phyloP scores from a whole-genome alignment of 1,284 basidiomycete genomes.

The Cerioporus squamosus region DNA sequence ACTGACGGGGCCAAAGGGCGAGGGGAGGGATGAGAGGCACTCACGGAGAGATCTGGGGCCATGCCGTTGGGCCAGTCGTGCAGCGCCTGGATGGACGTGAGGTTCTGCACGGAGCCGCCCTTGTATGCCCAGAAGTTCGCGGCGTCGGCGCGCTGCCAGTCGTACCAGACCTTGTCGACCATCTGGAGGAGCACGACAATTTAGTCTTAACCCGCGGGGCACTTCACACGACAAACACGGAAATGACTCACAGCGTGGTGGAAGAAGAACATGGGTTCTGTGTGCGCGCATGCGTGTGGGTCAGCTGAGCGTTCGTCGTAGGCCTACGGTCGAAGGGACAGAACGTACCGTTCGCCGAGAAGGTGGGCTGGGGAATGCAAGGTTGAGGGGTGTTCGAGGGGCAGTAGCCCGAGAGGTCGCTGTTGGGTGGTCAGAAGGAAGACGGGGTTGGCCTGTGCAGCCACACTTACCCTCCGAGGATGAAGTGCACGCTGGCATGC shows the following conservation, averaged over 20 bases:
- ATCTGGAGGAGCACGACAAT: conserved; percentile 30
- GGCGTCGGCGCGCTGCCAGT: conserved; percentile 39
- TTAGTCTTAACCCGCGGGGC: too few species aligned
- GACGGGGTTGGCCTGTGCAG: too few species aligned
- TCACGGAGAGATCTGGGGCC: conserved; percentile 36
- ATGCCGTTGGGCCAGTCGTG: conserved; percentile 38
- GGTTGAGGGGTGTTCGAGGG: conserved; percentile 26
- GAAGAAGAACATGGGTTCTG: conserved; percentile 43
- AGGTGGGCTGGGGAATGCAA: conserved; percentile 30
- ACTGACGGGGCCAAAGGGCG: too few species aligned
- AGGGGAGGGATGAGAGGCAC: neutral
- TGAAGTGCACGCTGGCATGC: conserved; percentile 34
- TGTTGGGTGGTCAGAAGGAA: conserved; percentile 1
- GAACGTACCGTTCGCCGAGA: conserved; percentile 34
- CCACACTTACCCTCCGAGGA: conserved; percentile 33
- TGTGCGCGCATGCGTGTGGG: neutral
- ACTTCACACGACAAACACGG: neutral
- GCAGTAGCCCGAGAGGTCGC: conserved; percentile 34
- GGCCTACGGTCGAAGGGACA: neutral
- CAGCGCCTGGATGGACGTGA: conserved; percentile 30
- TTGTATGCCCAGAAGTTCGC: conserved; percentile 34
- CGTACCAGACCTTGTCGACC: conserved; percentile 44
- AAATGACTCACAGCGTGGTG: conserved; percentile 39
- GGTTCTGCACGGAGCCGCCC: conserved; percentile 37
- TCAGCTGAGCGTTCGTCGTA: neutral